Conservation (phyloP, 169 alveolate species). For the Amoebophrya sp. region DNA sequence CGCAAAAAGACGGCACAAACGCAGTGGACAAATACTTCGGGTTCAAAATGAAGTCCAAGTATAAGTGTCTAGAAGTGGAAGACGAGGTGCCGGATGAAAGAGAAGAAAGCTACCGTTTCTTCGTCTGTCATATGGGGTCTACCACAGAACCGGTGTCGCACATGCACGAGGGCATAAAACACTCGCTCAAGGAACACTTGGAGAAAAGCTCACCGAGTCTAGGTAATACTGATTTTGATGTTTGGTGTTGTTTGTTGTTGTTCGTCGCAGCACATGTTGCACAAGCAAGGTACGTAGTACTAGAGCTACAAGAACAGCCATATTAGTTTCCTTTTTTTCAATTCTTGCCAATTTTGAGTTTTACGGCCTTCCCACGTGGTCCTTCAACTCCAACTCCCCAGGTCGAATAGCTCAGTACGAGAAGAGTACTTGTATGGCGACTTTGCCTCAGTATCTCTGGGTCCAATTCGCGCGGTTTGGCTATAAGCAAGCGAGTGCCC, state of each 20-base stretch:
- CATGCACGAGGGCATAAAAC: conserved; percentile 28
- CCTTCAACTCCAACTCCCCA: not conserved
- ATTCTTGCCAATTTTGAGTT: too few relatives aligned
- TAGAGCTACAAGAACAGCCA: too few relatives aligned
- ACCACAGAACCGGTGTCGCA: conserved; percentile 36
- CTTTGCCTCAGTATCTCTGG: conserved; percentile 17
- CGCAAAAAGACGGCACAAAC: not conserved
- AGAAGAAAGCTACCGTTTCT: not conserved
- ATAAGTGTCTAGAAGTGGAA: conserved; percentile 28
- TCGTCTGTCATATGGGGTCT: conserved; percentile 36
- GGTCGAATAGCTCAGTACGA: conserved; percentile 31
- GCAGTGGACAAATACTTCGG: conserved; percentile 24
- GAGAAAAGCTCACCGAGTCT: conserved; percentile 7
- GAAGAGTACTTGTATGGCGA: conserved; percentile 29
- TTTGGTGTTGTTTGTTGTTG: not conserved
- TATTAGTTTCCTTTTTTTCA: too few relatives aligned
- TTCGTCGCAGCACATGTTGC: not conserved
- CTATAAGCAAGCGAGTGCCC: conserved; percentile 27
- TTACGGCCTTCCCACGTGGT: not conserved
- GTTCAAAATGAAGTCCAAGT: not conserved
- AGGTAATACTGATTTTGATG: not conserved
- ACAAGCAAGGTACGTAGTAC: too few relatives aligned
- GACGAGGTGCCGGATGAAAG: conserved; percentile 31
- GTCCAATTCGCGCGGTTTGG: conserved; percentile 38
- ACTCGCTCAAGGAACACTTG: conserved; percentile 26